Base-by-base conservation (phyloP, 257 asterid genomes). In the Scutellaria minor region DNA sequence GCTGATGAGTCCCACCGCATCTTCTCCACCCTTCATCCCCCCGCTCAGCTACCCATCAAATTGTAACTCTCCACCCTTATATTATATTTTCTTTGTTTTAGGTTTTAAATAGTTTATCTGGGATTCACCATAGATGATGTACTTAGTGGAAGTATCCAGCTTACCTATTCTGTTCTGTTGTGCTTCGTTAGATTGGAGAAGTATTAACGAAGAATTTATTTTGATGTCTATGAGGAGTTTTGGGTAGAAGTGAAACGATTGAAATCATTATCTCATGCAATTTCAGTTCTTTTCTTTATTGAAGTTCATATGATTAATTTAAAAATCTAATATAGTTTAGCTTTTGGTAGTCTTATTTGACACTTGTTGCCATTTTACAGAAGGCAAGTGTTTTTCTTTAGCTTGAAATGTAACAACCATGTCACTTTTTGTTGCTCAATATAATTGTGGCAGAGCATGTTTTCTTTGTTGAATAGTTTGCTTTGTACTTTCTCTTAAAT, bases 1-100 rank as follows among this genome's bases (percentile, higher is more conserved):
- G 90, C 92, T 2, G 96, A 91, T 24, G 97, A 95, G 85, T 88
- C 96, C 7, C 78, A 88, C 79, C 98, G 88, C 45, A 78, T 91
- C 40, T 90, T 75, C 81, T 80, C 99, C 72, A 85, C 78, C 55
- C 74, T 68, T 51, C 79, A 84, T 44, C 88, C 96, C 2, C 92
- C 91, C 22, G 87, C 75, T 5, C 81, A 82, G n/a, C 75, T 87
- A 22, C 84, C 83, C 41, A 82, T 89, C 72, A 85, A 88, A 68
- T 71, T 95, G 99, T 92, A 80, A 82, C 73, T 71, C 42, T 8
- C 57, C 4, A 10, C 5, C 6, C 24, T 9, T 31, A 9, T 13
- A 37, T 18, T n/a, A 14, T 75, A 22, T 71, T 22, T 54, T 48
- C 6, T 52, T 60, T 74, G 31, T 53, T 44, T 5, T 31, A 22